Evolutionary conservation across 441 rosid species (phyloP), one percentile per base, ranked within the genome.

Genomic region (Erodium texanum): DNA sequence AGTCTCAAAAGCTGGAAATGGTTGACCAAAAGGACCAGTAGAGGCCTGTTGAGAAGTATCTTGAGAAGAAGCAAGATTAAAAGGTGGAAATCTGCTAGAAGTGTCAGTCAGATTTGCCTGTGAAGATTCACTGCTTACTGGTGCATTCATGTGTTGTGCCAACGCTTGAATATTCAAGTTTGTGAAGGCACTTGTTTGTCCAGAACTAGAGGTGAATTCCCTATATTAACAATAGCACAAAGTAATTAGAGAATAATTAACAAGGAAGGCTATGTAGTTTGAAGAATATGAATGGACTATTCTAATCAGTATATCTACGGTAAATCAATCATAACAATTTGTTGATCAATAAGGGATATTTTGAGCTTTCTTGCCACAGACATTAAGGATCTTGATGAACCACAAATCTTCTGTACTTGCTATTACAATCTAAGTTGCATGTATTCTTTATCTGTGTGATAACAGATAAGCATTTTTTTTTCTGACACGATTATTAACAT

Each of bases 1-100:
- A 65, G 80, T 56, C 36, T 82, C 85, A 73, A 77, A 69, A 73
- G 80, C 77, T 6, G 85, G 77, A 69, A 83, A 91, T 24, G 81
- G 83, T 63, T 76, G 87, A 68, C 70, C 64, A 48, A 58, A 72
- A 56, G 45, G 78, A 73, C 62, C 65, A 62, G 70, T 63, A 27
- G 58, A 62, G 70, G 71, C 74, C 8, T 62, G 73, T 71, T 69
- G 75, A 22, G 79, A 77, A 45, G 76, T 70, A 52, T 76, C 81
- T 52, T 67, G 71, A 70, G 84, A 68, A 24, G 89, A 69, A 19
- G 68, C 73, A 64, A 69, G 66, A n/a, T 75, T 79, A 70, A 23
- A 32, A 61, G 66, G 69, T 32, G n/a, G n/a, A n/a, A n/a, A n/a
- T n/a, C n/a, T n/a, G n/a, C 80, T 65, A 22, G 82, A 56, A 6